Percentiles rank a stretch among this genome's conserved stretches.
phyloP scores from a whole-genome alignment of 257 asterid species.

The Primulina tabacum region DNA sequence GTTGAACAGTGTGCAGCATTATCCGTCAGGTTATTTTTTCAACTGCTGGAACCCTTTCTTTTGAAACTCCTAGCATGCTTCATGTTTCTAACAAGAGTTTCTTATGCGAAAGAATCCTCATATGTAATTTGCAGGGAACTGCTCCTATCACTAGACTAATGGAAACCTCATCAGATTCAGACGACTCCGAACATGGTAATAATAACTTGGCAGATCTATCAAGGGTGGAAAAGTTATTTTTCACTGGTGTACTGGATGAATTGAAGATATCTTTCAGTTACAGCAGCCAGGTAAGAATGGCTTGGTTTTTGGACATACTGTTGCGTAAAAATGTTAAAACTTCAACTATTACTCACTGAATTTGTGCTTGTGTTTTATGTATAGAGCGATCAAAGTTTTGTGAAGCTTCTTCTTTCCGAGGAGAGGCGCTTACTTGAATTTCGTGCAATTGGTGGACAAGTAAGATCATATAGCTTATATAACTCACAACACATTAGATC shows the following conservation, averaged over 20 bases:
- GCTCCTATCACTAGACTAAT: constrained; percentile 65
- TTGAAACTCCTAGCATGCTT: background rate
- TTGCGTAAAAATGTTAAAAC: constrained; percentile 4
- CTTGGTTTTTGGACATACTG: constrained; percentile 16
- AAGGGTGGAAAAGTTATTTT: constrained; percentile 51
- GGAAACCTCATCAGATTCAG: constrained; percentile 76
- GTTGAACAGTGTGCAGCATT: background rate
- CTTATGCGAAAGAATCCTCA: constrained; percentile 18
- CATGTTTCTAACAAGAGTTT: constrained; percentile 6
- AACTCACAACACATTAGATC: background rate
- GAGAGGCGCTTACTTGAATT: constrained; percentile 83
- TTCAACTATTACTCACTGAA: constrained; percentile 22
- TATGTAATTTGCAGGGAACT: constrained; percentile 53
- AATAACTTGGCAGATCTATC: constrained; percentile 49
- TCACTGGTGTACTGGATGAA: constrained; percentile 87
- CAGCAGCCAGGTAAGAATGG: constrained; percentile 57
- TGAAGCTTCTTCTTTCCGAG: constrained; percentile 78
- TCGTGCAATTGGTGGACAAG: constrained; percentile 97
- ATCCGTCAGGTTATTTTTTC: background rate
- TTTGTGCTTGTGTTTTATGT: constrained; percentile 20
- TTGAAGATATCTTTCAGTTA: constrained; percentile 79
- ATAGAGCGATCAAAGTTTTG: constrained; percentile 56
- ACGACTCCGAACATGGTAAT: constrained; percentile 55
- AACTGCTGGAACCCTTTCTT: background rate
- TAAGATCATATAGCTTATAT: constrained; percentile 29